Evolutionary conservation across 768 basidiomycete genomes (phyloP), one percentile per base, ranked within the genome.

Genomic region (Termitomyces titanicus): DNA sequence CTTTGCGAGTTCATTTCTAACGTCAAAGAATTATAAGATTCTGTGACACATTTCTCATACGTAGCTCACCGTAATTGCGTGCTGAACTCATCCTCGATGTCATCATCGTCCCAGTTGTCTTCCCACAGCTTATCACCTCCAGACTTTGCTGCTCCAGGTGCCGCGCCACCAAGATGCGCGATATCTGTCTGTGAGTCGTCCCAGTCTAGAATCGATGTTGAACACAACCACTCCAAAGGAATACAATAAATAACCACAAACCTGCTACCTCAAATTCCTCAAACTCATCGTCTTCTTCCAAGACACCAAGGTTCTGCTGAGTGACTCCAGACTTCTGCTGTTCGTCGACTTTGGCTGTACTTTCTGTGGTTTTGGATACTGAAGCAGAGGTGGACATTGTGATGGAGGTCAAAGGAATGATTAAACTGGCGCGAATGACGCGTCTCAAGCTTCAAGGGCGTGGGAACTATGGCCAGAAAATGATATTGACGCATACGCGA

Each of bases 71-170:
- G 84, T 62, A 99, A 75, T 72, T 97, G 94, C 50, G 91, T 86
- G 64, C 92, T 94, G 68, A 99, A 99, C 61, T 97, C 94, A 63
- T 98, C 95, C 68, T 96, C 96, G 58, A 97, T 86, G 72, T 98
- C 96, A 73, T 99, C 97, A 64, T 99, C 97, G 65, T 99, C 97
- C 97, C 97, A 99, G 69, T 98, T 98, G 63, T 98, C 97, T 76
- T 99, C 97, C 97, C 97, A 99, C 11, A 99, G 76, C 65, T 94
- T 92, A 70, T 97, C 87, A 17, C 90, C 89, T 39, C 87, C 87
- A 33, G 88, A 88, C 63, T 85, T 86, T 3, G 87, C 90, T 12
- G 79, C 84, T 3, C 88, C 89, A 2, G 89, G 86, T 4, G 85
- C 82, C 2, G 84, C 79, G 18, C 88, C 87, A 39, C 82, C 83